Conservation (phyloP, 169 alveolate genomes). For the Cryptosporidium baileyi region DNA sequence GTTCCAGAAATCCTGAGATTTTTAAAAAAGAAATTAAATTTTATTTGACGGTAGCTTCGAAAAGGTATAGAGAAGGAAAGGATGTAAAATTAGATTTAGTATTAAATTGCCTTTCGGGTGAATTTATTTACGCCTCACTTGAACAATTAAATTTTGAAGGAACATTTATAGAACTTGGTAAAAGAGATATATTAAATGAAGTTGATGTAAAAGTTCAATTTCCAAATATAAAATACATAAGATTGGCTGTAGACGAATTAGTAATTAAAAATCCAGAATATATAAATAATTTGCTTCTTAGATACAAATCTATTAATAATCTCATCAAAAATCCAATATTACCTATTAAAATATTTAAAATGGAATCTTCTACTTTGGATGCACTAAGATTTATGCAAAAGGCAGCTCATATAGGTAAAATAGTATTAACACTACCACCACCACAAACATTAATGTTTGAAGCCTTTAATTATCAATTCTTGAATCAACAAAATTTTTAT, state of each 20-base stretch:
- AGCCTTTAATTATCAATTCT: neutral
- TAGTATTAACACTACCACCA: conserved; percentile 66
- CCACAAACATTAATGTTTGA: conserved; percentile 68
- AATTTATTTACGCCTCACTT: conserved; percentile 65
- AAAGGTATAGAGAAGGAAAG: conserved; percentile 22
- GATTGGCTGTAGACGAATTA: conserved; percentile 43
- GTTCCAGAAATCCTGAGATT: conserved; percentile 57
- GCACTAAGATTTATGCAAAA: conserved; percentile 62
- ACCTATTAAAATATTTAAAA: conserved; percentile 54
- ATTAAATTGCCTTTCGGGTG: conserved; percentile 70
- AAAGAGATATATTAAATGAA: conserved; percentile 9
- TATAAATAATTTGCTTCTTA: conserved; percentile 7
- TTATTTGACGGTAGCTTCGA: conserved; percentile 6
- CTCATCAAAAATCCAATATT: conserved; percentile 10
- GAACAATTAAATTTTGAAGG: conserved; percentile 45
- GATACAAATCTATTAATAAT: neutral
- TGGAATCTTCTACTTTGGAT: conserved; percentile 56
- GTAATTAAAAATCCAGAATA: conserved; percentile 21
- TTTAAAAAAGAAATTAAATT: conserved; percentile 21
- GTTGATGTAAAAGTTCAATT: neutral
- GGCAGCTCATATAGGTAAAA: conserved; percentile 67
- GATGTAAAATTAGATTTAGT: conserved; percentile 52
- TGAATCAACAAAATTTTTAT: neutral
- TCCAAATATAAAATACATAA: conserved; percentile 12
- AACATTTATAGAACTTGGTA: conserved; percentile 67